These are phyloP conservation scores for Diddensiella transvaalensis DNA, from an alignment of 805 yeast genomes.

Conservation along the genomic window DNA sequence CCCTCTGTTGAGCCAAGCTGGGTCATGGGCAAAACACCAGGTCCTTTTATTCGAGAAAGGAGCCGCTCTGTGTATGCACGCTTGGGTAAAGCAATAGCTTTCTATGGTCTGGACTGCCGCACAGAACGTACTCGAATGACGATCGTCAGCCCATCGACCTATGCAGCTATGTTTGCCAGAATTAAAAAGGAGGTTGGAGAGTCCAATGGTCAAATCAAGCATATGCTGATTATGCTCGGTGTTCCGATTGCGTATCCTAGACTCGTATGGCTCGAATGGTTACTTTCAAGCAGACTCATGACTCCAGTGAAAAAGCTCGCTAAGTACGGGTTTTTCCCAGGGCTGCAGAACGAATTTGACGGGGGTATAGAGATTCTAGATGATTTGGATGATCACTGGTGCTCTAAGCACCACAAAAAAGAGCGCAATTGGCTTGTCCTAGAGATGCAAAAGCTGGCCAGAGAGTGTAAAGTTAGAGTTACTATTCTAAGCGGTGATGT, in stretches of 20 bases:
- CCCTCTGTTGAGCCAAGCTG: conserved; percentile 47
- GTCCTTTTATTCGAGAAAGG: conserved; percentile 65
- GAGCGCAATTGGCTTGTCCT: conserved; percentile 74
- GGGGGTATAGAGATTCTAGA: conserved; percentile 89
- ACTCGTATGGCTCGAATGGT: conserved; percentile 81
- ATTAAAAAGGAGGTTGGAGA: conserved; percentile 50
- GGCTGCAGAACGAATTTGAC: conserved; percentile 86
- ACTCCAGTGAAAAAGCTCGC: conserved; percentile 59
- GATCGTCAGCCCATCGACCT: conserved; percentile 54
- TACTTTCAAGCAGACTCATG: conserved; percentile 54
- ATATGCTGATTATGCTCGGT: conserved; percentile 78
- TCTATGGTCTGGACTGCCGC: conserved; percentile 86
- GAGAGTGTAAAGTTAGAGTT: conserved; percentile 60
- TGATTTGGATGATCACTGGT: conserved; percentile 96
- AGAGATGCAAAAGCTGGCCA: conserved; percentile 62
- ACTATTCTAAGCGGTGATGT: conserved; percentile 93
- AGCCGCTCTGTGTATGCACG: conserved; percentile 69
- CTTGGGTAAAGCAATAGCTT: conserved; percentile 67
- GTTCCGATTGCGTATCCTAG: conserved; percentile 96
- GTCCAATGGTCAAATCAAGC: conserved; percentile 59
- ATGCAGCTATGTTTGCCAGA: conserved; percentile 58
- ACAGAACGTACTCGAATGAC: conserved; percentile 73
- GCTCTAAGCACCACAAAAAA: conserved; percentile 77
- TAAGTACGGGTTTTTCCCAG: conserved; percentile 49
- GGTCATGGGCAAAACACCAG: conserved; percentile 55